Percentiles rank a stretch among this genome's conserved stretches.
Conservation (phyloP, 2,329 filamentous ascomycete species). For the Talaromyces sp. region DNA sequence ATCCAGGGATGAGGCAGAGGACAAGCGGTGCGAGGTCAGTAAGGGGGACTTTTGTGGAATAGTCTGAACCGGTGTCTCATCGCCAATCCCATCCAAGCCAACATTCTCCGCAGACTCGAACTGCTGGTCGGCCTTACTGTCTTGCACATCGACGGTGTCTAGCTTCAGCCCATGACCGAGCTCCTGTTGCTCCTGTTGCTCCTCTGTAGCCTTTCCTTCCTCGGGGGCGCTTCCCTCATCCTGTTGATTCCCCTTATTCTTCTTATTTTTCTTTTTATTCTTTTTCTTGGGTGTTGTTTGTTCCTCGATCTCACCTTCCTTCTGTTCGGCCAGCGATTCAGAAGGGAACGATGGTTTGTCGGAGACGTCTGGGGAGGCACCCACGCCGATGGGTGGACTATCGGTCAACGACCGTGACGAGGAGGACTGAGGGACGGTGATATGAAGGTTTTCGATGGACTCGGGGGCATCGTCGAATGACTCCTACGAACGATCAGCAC, state of each 20-base stretch:
- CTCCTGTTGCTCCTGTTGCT: slow-evolving; percentile 24
- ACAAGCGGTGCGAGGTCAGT: slow-evolving; percentile 57
- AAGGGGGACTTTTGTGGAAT: slow-evolving; percentile 54
- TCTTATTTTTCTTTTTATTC: slow-evolving; percentile 18
- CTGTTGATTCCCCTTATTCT: background rate
- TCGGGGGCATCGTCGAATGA: slow-evolving; percentile 79
- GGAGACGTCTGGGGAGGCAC: slow-evolving; percentile 40
- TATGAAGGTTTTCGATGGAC: slow-evolving; percentile 35
- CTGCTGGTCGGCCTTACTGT: slow-evolving; percentile 13
- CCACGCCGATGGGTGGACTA: slow-evolving; percentile 44
- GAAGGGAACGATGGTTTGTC: slow-evolving; percentile 34
- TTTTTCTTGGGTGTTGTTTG: slow-evolving; percentile 14
- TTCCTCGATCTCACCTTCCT: slow-evolving; percentile 11
- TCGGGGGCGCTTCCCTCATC: slow-evolving; percentile 20
- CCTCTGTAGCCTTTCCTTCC: slow-evolving; percentile 22
- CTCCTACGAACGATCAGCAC: slow-evolving; percentile 56
- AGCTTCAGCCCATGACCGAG: slow-evolving; percentile 23
- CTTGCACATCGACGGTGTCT: slow-evolving; percentile 3
- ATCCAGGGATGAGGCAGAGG: slow-evolving; percentile 59
- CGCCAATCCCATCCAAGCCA: slow-evolving; percentile 6
- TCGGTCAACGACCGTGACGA: slow-evolving; percentile 66
- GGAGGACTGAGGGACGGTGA: slow-evolving; percentile 40
- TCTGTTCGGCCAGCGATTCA: slow-evolving; percentile 30
- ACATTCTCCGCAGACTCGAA: slow-evolving; percentile 5
- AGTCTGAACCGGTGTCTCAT: slow-evolving; percentile 38